phyloP scores from a whole-genome alignment of 768 basidiomycete genomes.

The Arthromyces matolae region DNA sequence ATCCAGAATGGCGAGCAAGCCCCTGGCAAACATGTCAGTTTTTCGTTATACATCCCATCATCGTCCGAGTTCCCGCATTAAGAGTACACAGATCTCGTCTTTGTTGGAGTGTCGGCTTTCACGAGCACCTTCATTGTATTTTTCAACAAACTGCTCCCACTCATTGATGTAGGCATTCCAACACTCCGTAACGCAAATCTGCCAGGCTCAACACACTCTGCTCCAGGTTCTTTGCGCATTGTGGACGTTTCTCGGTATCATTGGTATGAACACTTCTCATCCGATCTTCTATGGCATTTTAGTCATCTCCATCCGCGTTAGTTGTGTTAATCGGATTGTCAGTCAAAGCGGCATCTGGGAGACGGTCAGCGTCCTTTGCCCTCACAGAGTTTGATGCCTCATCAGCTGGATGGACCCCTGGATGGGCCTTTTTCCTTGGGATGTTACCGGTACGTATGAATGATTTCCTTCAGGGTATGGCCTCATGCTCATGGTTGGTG shows the following conservation, averaged over 20 bases:
- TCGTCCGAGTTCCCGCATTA: not conserved
- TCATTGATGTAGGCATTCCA: slow-evolving; percentile 37
- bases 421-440: slow-evolving; percentile 69
- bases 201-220: not conserved
- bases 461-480: not conserved
- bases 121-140: slow-evolving; percentile 52
- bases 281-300: not conserved
- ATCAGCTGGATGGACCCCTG: slow-evolving; percentile 62
- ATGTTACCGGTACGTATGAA: slow-evolving; percentile 43
- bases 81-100: slow-evolving; percentile 52
- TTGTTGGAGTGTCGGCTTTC: slow-evolving; percentile 47
- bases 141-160: slow-evolving; percentile 47
- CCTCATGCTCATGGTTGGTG: not conserved
- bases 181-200: too few species aligned
- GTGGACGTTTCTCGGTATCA: slow-evolving; percentile 59
- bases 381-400: slow-evolving; percentile 57
- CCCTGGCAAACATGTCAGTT: slow-evolving; percentile 57
- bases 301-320: slow-evolving; percentile 12
- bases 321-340: slow-evolving; percentile 57
- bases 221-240: slow-evolving; percentile 50
- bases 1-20: slow-evolving; percentile 54
- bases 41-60: not conserved
- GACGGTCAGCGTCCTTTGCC: slow-evolving; percentile 52
- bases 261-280: slow-evolving; percentile 32
- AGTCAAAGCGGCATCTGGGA: slow-evolving; percentile 51